Evolutionary conservation across 2,329 filamentous ascomycete species (phyloP).

Genomic region (Helotiales sp.): DNA sequence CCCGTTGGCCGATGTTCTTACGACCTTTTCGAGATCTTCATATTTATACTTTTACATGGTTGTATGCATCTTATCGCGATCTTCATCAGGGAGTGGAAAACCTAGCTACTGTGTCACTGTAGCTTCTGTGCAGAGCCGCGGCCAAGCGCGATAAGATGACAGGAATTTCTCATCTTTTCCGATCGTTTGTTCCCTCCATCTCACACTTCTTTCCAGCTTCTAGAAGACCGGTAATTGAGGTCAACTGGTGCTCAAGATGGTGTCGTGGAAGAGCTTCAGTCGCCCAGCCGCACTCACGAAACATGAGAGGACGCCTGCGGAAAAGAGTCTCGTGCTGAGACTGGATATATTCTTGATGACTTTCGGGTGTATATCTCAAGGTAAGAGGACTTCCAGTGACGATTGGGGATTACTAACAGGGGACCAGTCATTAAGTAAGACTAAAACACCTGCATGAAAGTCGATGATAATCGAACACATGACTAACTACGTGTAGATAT

Average conservation of each 20-base stretch:
- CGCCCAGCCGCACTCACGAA: constrained; percentile 14
- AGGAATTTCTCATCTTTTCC: background rate
- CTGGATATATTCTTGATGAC: constrained; percentile 41
- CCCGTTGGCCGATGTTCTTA: constrained; percentile 3
- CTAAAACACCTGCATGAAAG: background rate
- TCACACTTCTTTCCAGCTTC: background rate
- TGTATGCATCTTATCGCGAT: background rate
- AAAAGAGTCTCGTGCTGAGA: constrained; percentile 38
- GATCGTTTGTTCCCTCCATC: background rate
- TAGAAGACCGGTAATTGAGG: background rate
- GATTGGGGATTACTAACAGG: background rate
- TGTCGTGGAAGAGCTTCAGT: constrained; percentile 9
- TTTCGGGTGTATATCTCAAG: constrained; percentile 42
- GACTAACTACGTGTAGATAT: constrained; percentile 44
- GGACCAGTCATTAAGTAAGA: constrained; percentile 41
- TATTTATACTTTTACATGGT: background rate
- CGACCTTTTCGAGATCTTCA: background rate
- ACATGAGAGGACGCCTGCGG: constrained; percentile 33
- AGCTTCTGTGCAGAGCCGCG: background rate
- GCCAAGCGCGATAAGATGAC: background rate
- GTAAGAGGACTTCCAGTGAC: constrained; percentile 32
- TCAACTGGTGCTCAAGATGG: constrained; percentile 7
- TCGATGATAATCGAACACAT: constrained; percentile 11
- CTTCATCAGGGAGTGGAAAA: background rate
- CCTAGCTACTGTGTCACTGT: background rate